Conservation (phyloP, 495 filamentous ascomycete species). For the Hypoxylon fragiforme region DNA sequence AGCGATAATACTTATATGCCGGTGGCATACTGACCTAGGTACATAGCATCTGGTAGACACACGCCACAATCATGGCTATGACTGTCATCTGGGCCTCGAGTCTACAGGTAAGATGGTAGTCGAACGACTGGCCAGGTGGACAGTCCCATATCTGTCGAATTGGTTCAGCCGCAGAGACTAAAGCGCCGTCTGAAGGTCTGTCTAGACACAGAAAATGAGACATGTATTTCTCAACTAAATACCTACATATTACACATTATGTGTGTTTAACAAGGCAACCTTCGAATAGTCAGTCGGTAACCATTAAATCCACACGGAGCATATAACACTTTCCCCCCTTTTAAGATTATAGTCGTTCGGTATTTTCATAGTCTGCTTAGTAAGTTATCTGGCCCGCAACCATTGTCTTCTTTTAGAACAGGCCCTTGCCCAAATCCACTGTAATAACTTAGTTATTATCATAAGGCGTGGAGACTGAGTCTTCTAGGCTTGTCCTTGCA, state of each 20-base stretch:
- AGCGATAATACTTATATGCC: too few relatives aligned
- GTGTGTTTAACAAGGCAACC: not conserved
- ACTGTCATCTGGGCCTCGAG: too few relatives aligned
- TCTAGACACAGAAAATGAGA: conserved; percentile 21
- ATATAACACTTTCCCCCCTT: too few relatives aligned
- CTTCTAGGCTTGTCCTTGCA: conserved; percentile 24
- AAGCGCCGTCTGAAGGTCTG: conserved; percentile 14
- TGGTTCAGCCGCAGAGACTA: conserved; percentile 28
- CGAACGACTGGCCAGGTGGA: conserved; percentile 1
- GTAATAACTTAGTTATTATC: conserved; percentile 20
- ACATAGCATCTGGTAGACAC: too few relatives aligned
- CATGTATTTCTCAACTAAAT: conserved; percentile 10
- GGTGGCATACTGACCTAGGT: too few relatives aligned
- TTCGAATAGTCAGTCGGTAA: not conserved
- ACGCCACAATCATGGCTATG: too few relatives aligned
- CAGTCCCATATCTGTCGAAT: conserved; percentile 14
- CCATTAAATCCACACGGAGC: too few relatives aligned
- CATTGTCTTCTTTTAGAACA: conserved; percentile 23
- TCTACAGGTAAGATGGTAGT: not conserved
- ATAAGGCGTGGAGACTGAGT: conserved; percentile 16
- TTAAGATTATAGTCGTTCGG: not conserved
- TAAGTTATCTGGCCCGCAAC: too few relatives aligned
- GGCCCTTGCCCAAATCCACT: conserved; percentile 11
- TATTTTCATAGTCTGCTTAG: not conserved
- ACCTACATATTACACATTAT: conserved; percentile 5